These are phyloP conservation scores for Dipteronia sinensis DNA, from an alignment of 345 rosid genomes.

Conservation along the genomic window DNA sequence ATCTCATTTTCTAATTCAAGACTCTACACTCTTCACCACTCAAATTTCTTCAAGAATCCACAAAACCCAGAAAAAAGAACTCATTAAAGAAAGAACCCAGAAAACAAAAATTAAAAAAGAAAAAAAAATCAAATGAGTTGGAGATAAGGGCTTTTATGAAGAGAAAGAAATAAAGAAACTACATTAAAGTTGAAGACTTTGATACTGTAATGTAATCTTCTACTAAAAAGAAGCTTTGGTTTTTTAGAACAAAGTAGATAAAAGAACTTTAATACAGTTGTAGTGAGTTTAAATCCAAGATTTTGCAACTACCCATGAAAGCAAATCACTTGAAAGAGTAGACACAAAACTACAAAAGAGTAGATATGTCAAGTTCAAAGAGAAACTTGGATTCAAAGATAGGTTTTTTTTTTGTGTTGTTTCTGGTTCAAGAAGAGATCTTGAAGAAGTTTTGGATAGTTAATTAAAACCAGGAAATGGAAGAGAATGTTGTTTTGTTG, in stretches of 20 bases:
- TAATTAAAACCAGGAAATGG: neutral
- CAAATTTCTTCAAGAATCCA: conserved; percentile 17
- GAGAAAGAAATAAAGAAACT: conserved; percentile 7
- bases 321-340: conserved; percentile 38
- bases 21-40: conserved; percentile 27
- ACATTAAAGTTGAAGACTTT: conserved; percentile 20
- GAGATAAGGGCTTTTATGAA: conserved; percentile 18
- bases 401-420: conserved; percentile 35
- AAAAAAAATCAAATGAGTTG: conserved; percentile 26
- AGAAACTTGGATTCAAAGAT: conserved; percentile 82
- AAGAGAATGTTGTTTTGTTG: conserved; percentile 9
- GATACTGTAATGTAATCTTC: conserved; percentile 13
- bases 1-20: conserved; percentile 45
- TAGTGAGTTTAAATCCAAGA: conserved; percentile 43
- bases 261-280: conserved; percentile 24
- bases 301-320: conserved; percentile 56
- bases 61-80: conserved; percentile 24
- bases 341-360: conserved; percentile 2
- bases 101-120: neutral
- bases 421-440: conserved; percentile 8
- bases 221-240: conserved; percentile 14
- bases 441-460: conserved; percentile 1
- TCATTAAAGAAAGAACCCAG: conserved; percentile 31
- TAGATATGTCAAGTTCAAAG: conserved; percentile 14
- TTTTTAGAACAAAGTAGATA: conserved; percentile 8